phyloP scores from a whole-genome alignment of 2,329 filamentous ascomycete species.

The Diaporthe vaccinii region DNA sequence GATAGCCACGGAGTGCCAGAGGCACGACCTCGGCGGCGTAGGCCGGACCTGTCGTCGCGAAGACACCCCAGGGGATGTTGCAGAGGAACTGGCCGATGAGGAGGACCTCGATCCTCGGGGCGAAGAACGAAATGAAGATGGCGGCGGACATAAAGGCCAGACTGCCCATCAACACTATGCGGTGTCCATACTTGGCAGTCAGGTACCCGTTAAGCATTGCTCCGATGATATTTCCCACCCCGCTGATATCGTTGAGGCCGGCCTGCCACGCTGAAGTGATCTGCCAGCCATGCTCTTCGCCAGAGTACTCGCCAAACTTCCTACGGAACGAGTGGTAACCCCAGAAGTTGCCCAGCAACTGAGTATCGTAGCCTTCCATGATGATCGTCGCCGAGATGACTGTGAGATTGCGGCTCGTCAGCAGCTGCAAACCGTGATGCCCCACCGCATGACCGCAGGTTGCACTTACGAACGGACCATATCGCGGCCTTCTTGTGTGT shows the following conservation, averaged over 20 bases:
- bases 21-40: conserved; percentile 49
- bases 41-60: conserved; percentile 57
- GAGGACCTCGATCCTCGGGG: conserved; percentile 57
- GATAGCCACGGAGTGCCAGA: conserved; percentile 46
- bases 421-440: neutral
- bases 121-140: conserved; percentile 65
- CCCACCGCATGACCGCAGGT: too few species aligned
- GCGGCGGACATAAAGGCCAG: conserved; percentile 58
- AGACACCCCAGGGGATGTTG: conserved; percentile 60
- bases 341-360: conserved; percentile 61
- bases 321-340: conserved; percentile 56
- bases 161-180: conserved; percentile 57
- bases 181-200: conserved; percentile 58
- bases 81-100: conserved; percentile 62
- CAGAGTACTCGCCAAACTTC: conserved; percentile 56
- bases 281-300: conserved; percentile 56
- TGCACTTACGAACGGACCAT: conserved; percentile 55
- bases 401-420: conserved; percentile 35
- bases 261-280: conserved; percentile 67
- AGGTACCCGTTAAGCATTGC: conserved; percentile 58
- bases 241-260: conserved; percentile 55
- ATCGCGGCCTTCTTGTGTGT: conserved; percentile 57
- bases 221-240: conserved; percentile 54
- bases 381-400: conserved; percentile 61
- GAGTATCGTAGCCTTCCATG: conserved; percentile 66